phyloP scores from a whole-genome alignment of 2,329 filamentous ascomycete species.

The Aspergillus piperis region DNA sequence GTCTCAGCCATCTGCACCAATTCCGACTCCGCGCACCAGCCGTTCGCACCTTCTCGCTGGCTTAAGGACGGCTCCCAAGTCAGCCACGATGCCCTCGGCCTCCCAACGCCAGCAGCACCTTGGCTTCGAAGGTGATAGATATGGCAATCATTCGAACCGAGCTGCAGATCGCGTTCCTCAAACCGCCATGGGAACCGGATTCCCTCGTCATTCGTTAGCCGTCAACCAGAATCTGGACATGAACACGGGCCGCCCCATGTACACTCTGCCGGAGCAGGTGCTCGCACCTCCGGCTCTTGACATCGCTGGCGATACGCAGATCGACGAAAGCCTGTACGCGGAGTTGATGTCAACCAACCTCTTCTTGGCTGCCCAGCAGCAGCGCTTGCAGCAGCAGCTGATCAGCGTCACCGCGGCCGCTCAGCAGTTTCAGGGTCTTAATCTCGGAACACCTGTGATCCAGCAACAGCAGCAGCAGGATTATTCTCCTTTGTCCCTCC shows the following conservation, averaged over 20 bases:
- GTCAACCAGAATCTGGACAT: slow-evolving; percentile 35
- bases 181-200: slow-evolving; percentile 59
- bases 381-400: slow-evolving; percentile 91
- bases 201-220: slow-evolving; percentile 48
- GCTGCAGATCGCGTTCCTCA: slow-evolving; percentile 56
- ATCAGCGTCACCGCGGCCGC: slow-evolving; percentile 79
- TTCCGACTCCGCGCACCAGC: slow-evolving; percentile 85
- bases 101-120: slow-evolving; percentile 60
- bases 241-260: slow-evolving; percentile 58
- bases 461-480: slow-evolving; percentile 53
- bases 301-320: slow-evolving; percentile 67
- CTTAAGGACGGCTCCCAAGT: slow-evolving; percentile 90
- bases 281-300: slow-evolving; percentile 71
- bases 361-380: slow-evolving; percentile 91
- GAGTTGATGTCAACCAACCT: slow-evolving; percentile 89
- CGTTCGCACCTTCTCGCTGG: slow-evolving; percentile 92
- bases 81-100: slow-evolving; percentile 68
- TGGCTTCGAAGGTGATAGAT: slow-evolving; percentile 51
- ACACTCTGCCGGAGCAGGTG: slow-evolving; percentile 76
- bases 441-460: slow-evolving; percentile 54
- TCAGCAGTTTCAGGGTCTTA: slow-evolving; percentile 79
- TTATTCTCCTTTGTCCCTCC: slow-evolving; percentile 53
- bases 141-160: slow-evolving; percentile 47
- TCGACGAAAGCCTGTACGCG: slow-evolving; percentile 84
- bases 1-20: slow-evolving; percentile 64